These are phyloP conservation scores for Cordyceps javanica DNA, from an alignment of 2,329 filamentous ascomycete genomes.

Conservation along the genomic window DNA sequence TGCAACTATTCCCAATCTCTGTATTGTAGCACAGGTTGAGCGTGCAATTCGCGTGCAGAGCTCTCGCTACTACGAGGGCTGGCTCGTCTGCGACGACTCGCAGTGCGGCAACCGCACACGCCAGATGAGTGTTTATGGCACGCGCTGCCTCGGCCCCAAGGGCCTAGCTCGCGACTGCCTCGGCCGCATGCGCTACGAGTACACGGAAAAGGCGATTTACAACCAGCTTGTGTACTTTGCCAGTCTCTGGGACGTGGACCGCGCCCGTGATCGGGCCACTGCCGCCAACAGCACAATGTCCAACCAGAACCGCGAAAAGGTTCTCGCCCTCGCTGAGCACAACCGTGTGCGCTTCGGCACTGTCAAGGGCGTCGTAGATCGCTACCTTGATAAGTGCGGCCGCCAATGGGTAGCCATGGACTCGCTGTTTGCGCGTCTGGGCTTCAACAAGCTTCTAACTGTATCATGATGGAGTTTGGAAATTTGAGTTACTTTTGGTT, in stretches of 20 bases:
- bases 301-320: constrained; percentile 54
- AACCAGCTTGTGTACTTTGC: constrained; percentile 90
- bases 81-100: constrained; percentile 84
- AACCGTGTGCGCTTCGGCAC: constrained; percentile 76
- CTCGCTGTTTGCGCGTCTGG: constrained; percentile 67
- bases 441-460: constrained; percentile 37
- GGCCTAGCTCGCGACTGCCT: constrained; percentile 79
- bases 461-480: background rate
- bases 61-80: constrained; percentile 83
- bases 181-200: constrained; percentile 84
- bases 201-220: constrained; percentile 83
- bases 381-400: constrained; percentile 83
- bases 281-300: constrained; percentile 41
- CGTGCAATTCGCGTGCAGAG: constrained; percentile 72
- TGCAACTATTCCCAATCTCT: constrained; percentile 59
- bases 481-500: background rate
- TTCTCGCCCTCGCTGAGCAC: constrained; percentile 69
- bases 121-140: constrained; percentile 89
- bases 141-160: constrained; percentile 79
- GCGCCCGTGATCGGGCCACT: constrained; percentile 52
- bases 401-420: constrained; percentile 94
- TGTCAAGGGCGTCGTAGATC: constrained; percentile 70
- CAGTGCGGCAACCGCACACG: constrained; percentile 81
- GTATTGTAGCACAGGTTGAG: constrained; percentile 81
- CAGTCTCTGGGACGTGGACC: constrained; percentile 83